Percentiles rank a stretch among this genome's conserved stretches.
phyloP scores from a whole-genome alignment of 1,284 basidiomycete genomes.

The Mycena citricolor region DNA sequence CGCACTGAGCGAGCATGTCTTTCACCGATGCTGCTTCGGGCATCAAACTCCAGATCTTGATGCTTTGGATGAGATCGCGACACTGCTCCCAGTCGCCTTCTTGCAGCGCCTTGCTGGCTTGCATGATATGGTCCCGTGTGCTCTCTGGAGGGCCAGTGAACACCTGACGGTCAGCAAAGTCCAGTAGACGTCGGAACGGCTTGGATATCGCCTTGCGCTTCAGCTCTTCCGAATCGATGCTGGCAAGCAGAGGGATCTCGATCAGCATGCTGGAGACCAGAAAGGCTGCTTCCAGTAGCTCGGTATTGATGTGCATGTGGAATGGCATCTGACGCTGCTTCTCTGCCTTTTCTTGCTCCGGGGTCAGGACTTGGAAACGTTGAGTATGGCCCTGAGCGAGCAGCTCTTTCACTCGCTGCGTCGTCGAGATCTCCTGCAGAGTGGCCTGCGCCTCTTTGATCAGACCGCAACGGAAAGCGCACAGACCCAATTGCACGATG shows the following conservation, averaged over 20 bases:
- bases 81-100: conserved; percentile 97
- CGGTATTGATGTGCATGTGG: conserved; percentile 99
- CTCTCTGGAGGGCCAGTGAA: conserved; percentile 99
- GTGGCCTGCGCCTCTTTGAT: conserved; percentile 94
- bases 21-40: conserved; percentile 88
- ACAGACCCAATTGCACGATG: conserved; percentile 94
- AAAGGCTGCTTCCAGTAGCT: conserved; percentile 96
- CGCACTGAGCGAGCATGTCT: conserved; percentile 90
- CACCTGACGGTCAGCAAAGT: conserved; percentile 96
- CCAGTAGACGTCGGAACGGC: conserved; percentile 92
- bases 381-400: conserved; percentile 96
- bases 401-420: conserved; percentile 95
- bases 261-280: conserved; percentile 98
- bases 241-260: conserved; percentile 94
- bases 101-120: conserved; percentile 95
- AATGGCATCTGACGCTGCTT: conserved; percentile 96
- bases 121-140: conserved; percentile 99
- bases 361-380: conserved; percentile 82
- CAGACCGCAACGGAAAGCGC: conserved; percentile 93
- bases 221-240: conserved; percentile 91
- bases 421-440: conserved; percentile 94
- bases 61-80: conserved; percentile 88
- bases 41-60: conserved; percentile 98
- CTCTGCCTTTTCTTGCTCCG: conserved; percentile 97
- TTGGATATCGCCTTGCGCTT: conserved; percentile 92